A percentile compares a stretch with the other conserved stretches of the same genome.
phyloP scores from a whole-genome alignment of 2,329 filamentous ascomycete genomes.

The Pseudogymnoascus verrucosus region DNA sequence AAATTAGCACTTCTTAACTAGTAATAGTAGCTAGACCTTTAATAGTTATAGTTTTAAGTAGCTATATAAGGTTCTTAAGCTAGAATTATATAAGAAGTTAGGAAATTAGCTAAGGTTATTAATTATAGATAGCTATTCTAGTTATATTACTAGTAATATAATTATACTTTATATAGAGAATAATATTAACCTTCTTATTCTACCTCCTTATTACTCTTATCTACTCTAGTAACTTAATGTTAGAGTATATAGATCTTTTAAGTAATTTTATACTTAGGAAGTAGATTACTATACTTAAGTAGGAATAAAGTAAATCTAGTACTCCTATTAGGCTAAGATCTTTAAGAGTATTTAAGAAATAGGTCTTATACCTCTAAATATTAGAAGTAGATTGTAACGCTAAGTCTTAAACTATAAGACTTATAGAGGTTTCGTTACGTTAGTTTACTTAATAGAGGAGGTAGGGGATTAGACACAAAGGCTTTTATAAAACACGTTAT shows the following conservation, averaged over 20 bases:
- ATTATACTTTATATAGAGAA: background rate
- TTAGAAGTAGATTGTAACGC: background rate
- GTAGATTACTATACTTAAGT: background rate
- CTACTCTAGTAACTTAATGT: background rate
- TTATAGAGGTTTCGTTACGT: too few species aligned
- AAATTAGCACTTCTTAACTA: background rate
- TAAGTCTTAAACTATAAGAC: too few species aligned
- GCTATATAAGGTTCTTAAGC: background rate
- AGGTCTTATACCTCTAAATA: background rate
- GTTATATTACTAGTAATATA: background rate
- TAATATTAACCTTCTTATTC: background rate
- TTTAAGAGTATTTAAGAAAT: background rate
- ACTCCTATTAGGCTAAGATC: background rate
- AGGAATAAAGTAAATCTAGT: background rate
- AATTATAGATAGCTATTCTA: constrained; percentile 6
- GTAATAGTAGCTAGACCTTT: background rate
- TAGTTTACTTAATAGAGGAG: too few species aligned
- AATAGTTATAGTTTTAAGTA: background rate
- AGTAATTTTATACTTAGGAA: background rate
- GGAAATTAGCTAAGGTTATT: background rate
- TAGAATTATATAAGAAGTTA: background rate
- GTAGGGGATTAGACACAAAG: too few species aligned
- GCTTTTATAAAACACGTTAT: too few species aligned
- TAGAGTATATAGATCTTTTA: background rate
- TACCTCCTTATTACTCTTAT: background rate